phyloP scores from a whole-genome alignment of 139 green algal genomes.

The Axilococcus clingmanii region DNA sequence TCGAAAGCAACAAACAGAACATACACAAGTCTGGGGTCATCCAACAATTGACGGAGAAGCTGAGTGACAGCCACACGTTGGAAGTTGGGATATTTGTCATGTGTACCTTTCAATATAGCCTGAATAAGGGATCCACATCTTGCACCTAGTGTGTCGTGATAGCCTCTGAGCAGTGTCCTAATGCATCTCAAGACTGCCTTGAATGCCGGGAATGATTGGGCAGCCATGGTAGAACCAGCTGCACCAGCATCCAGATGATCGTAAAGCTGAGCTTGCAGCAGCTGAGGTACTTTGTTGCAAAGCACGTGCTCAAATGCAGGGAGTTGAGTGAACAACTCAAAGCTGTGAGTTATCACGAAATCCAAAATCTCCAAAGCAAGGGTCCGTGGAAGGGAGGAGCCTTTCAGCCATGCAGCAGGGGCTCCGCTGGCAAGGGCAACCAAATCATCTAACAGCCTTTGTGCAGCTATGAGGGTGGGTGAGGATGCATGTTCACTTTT shows the following conservation, averaged over 20 bases:
- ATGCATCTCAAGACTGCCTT: conserved; percentile 41
- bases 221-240: conserved; percentile 33
- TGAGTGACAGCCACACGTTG: conserved; percentile 39
- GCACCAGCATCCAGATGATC: conserved; percentile 32
- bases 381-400: conserved; percentile 36
- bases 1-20: conserved; percentile 43
- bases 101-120: conserved; percentile 31
- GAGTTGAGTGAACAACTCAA: conserved; percentile 37
- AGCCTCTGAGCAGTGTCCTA: conserved; percentile 37
- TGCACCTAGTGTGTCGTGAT: conserved; percentile 22
- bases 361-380: conserved; percentile 74
- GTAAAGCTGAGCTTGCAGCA: conserved; percentile 42
- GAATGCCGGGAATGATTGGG: conserved; percentile 21
- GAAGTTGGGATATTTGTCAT: conserved; percentile 11
- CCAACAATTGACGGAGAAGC: conserved; percentile 32
- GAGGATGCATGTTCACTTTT: neutral
- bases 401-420: conserved; percentile 38
- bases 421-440: conserved; percentile 35
- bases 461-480: conserved; percentile 19
- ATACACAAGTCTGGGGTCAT: conserved; percentile 30
- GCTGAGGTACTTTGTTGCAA: conserved; percentile 27
- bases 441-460: conserved; percentile 54
- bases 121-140: conserved; percentile 30
- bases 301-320: conserved; percentile 19
- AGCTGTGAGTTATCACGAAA: conserved; percentile 56